Base-by-base conservation (phyloP, 2,329 filamentous ascomycete species). In the Fusarium pseudoanthophilum region DNA sequence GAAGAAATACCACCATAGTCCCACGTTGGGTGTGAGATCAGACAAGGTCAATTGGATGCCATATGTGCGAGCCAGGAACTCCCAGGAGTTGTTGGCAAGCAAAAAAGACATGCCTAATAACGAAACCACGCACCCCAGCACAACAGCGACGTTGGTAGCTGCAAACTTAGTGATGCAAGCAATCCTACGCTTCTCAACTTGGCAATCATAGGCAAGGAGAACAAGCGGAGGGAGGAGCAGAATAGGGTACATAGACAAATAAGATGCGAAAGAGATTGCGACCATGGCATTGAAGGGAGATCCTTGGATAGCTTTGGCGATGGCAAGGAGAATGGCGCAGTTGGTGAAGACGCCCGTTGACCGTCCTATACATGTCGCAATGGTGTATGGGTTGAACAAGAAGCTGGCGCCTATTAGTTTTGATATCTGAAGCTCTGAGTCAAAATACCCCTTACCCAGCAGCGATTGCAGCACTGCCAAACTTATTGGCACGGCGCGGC, bases 1-100 rank as follows among this genome's bases (percentile, higher is more conserved):
- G 80, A 99, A 98, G 84, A 99, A 99, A 83, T 99, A 99, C 96
- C 96, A 99, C 96, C 96, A 99, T 3, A 99, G 87, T 3, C 96
- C 96, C 36, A 97, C 93, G 75, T 98, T 99, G 18, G 96, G 96
- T 0, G 95, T 97, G 45, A 99, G 87, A 80, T 99, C 96, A 14
- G 95, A 94, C 6, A 99, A 89, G 2, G 96, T 91, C 42, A 99
- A 88, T 77, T 97, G 95, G 52, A 97, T 94, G 75, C 95, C 95
- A 82, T 99, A 99, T 2, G 96, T 98, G 26, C 95, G 94, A 13
- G 88, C 83, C 26, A 98, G 83, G 79, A 98, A 99, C 71, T 95
- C 91, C 93, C 93, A 97, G 4, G 95, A 97, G 70, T 90, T 87
- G 37, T 87, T 91, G 2, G 93, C 93, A 45, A 97, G 84, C 37